Base-by-base conservation (phyloP, 1,139 yeast genomes). In the Dujonia santamariae region DNA sequence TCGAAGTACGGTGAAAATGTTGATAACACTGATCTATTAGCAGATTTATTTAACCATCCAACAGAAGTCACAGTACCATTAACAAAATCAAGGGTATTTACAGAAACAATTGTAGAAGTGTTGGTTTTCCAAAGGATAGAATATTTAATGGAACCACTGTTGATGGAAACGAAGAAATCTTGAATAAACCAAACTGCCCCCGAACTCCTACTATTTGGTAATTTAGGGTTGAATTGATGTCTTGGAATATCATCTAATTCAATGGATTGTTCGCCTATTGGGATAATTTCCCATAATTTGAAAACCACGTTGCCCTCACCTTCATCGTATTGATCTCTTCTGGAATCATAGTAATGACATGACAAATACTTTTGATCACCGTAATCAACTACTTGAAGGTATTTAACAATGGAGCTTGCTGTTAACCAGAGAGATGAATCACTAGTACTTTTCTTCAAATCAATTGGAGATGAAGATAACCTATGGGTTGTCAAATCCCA, bases 51-150 rank as follows among this genome's bases (percentile, higher is more conserved):
- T 1, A 61, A 52, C 46, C 53, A 46, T 12, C 44, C 45, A 12
- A 46, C 42, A 2, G 50, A 41, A 8, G 28, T 23, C 1, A 53
- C 41, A 1, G 48, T 31, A 1, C 61, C 65, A 21, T 43, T 43
- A 7, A 39, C 31, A 9, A 45, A 18, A 31, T 50, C 42, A 2
- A 58, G 29, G 1, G 37, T 31, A 34, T 61, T 61, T 2, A 49
- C 45, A 7, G 53, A 51, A 18, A 75, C 50, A 18, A 68, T 59
- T 3, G 81, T 72, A 1, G 77, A 64, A 2, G 75, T 72, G 42
- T 81, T 80, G 39, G 85, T 77, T 46, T 80, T 81, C 85, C 85
- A 80, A 27, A 80, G 58, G 1, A 76, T 56, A 35, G 58, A 48
- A 36, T 56, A 54, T 14, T 41, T 41, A 41, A 63, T 29, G 37